A percentile compares a stretch with the other conserved stretches of the same genome.
Evolutionary conservation across 331 rosid species (phyloP).

Genomic region (Erythrophleum ivorense): DNA sequence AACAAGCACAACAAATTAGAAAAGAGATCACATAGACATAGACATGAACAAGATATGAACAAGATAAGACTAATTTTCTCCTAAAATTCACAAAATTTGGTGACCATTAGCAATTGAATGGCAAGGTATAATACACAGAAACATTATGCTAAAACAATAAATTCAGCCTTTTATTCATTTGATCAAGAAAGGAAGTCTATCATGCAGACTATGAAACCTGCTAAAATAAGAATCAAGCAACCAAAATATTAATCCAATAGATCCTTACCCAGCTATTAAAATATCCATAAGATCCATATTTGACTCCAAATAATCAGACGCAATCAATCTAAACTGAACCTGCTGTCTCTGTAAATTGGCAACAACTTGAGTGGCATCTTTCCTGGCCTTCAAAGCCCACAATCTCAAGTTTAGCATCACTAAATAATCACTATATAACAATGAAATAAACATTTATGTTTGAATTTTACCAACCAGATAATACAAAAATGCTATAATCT

Average conservation of each 20-base stretch:
- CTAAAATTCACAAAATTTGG: neutral
- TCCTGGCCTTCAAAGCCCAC: conserved; percentile 62
- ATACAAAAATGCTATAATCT: neutral
- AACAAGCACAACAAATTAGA: conserved; percentile 10
- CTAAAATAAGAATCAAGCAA: conserved; percentile 6
- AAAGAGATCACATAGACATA: neutral
- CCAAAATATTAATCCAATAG: conserved; percentile 8
- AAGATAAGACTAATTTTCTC: conserved; percentile 1
- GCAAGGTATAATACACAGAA: neutral
- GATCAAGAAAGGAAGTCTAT: neutral
- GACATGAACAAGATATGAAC: neutral
- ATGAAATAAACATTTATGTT: neutral
- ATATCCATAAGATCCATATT: conserved; percentile 78
- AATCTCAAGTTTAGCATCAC: conserved; percentile 3
- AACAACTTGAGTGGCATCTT: conserved; percentile 89
- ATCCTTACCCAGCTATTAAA: conserved; percentile 66
- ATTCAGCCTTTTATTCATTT: conserved; percentile 1
- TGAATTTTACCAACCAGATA: neutral
- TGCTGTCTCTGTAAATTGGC: conserved; percentile 87
- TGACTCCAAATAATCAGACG: conserved; percentile 74
- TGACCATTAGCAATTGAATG: conserved; percentile 19
- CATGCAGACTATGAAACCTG: conserved; percentile 1
- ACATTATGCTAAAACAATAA: neutral
- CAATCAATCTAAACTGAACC: conserved; percentile 78
- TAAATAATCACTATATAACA: conserved; percentile 4